Base-by-base conservation (phyloP, 108 stramenopile genomes). In the Nitzschia sp. region DNA sequence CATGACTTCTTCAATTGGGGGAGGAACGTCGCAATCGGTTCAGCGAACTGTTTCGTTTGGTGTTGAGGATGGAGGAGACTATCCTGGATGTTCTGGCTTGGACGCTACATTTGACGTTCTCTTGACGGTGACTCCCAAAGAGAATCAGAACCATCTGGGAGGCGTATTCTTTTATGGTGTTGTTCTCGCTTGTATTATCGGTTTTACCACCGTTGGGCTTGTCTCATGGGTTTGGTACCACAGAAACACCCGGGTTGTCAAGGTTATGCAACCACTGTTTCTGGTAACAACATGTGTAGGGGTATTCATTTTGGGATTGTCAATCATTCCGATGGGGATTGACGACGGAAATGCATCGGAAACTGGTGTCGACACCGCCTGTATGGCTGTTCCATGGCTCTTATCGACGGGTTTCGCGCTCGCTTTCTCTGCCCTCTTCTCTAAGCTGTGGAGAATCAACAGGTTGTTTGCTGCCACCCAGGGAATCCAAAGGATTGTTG, bases 371-470 rank as follows among this genome's bases (percentile, higher is more conserved):
- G 59, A 56, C 38, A 57, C 38, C 8, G 75, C 82, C 0, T 83
- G 82, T 51, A 77, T 79, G 65, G 52, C 69, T 10, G 44, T 64
- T 11, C 76, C 83, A 8, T 84, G 79, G 79, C 59, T 81, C 6
- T 15, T 75, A 14, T 72, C 60, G 26, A 57, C 72, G 11, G 86
- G 86, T 25, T 82, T 82, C 52, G 63, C 71, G 8, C 71, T 70
- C 22, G 62, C 71, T 3, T 83, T 80, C 57, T 57, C 75, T 7
- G 83, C 83, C 15, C 63, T 87, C 10, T 79, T 74, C 43, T 67
- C 70, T 40, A 87, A 87, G 58, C 73, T 78, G 2, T 82, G 79
- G 80, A 68, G 86, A 20, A 39, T 86, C 53, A 83, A 86, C 63
- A 65, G 63, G 25, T 12, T 83, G 11, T 53, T 71, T 24, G 44